These are phyloP conservation scores for Vitis vinifera DNA, from an alignment of 164 flowering plant genomes.

Conservation along the genomic window ASM3070453v1 NC_081818.1:1009501-1010000, in stretches of 20 bases:
- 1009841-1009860: background rate
- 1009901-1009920: background rate
- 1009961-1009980: too few relatives aligned
- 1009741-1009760: background rate
- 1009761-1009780: constrained; percentile 10
- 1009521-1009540: background rate
- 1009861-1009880: too few relatives aligned
- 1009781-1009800: too few relatives aligned
- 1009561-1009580: background rate
- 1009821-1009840: background rate
- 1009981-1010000: background rate
- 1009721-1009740: too few relatives aligned
- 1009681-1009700: too few relatives aligned
- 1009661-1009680: too few relatives aligned
- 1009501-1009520: background rate
- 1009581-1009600: background rate
- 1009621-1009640: too few relatives aligned
- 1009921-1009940: constrained; percentile 53
- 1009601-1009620: background rate
- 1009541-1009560: too few relatives aligned
- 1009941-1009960: constrained; percentile 9
- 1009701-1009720: too few relatives aligned
- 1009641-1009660: too few relatives aligned
- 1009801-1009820: too few relatives aligned
- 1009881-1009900: constrained; percentile 19